A percentile compares a stretch with the other conserved stretches of the same genome.
Conservation (phyloP, 305 asterid genomes). For the Fraxinus angustifolia region DNA sequence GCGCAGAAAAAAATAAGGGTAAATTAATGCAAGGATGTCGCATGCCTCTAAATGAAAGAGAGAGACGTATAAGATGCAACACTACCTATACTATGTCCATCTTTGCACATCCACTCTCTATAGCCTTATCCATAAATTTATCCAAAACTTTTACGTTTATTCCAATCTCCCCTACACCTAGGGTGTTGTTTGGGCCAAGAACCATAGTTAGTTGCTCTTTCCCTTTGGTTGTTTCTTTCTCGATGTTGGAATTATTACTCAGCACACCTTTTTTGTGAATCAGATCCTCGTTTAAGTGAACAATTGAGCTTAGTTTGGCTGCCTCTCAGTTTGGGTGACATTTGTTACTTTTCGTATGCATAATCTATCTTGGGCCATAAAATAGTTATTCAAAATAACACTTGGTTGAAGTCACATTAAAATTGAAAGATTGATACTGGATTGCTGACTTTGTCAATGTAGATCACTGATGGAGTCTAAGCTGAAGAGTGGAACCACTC, state of each 20-base stretch:
- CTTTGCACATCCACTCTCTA: not conserved
- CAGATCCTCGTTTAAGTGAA: not conserved
- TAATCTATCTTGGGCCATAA: not conserved
- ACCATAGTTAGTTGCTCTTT: too few species aligned
- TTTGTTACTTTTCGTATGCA: not conserved
- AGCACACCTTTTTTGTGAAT: not conserved
- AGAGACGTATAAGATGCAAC: not conserved
- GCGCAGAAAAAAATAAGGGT: not conserved
- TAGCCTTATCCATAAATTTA: not conserved
- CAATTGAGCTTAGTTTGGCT: not conserved
- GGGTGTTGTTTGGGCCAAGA: too few species aligned
- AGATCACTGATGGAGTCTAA: constrained; percentile 83
- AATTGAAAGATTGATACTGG: not conserved
- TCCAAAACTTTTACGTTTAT: not conserved
- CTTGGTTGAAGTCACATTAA: not conserved
- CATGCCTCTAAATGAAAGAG: not conserved
- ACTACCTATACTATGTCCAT: not conserved
- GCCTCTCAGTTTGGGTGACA: not conserved
- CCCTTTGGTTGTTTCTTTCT: too few species aligned
- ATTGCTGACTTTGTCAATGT: constrained; percentile 16
- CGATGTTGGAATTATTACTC: not conserved
- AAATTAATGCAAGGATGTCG: not conserved
- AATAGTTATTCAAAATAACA: not conserved
- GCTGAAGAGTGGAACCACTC: constrained; percentile 76
- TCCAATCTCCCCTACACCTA: too few species aligned